These are phyloP conservation scores for Pigoraptor vietnamica DNA, from an alignment of 78 protist species.

Conservation along the genomic window DNA sequence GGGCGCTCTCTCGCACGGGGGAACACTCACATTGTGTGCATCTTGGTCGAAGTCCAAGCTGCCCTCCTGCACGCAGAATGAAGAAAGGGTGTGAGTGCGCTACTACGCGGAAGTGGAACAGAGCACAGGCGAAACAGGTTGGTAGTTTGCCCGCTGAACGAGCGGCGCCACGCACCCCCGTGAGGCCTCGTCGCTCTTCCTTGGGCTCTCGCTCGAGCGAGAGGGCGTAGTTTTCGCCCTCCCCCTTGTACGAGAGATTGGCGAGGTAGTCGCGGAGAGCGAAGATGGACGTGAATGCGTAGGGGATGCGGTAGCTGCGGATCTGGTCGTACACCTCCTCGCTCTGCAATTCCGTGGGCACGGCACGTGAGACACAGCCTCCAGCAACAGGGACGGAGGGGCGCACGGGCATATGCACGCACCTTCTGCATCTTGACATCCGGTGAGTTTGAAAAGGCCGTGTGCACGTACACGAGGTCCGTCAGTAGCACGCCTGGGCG, in stretches of 20 bases:
- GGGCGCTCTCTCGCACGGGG: too few relatives aligned
- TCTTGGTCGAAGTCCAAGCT: too few relatives aligned
- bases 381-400: background rate
- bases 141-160: background rate
- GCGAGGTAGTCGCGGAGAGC: background rate
- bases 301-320: background rate
- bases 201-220: constrained; percentile 3
- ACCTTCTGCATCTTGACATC: background rate
- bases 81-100: too few relatives aligned
- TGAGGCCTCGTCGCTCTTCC: background rate
- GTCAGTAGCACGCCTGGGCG: background rate
- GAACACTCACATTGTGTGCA: too few relatives aligned
- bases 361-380: background rate
- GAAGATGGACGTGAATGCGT: background rate
- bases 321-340: background rate
- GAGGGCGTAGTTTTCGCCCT: background rate
- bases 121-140: too few relatives aligned
- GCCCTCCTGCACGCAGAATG: too few relatives aligned
- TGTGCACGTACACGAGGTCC: background rate
- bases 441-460: background rate
- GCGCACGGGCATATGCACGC: background rate
- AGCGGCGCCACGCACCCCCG: background rate
- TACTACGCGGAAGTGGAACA: too few relatives aligned
- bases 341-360: background rate
- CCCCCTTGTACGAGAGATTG: background rate